These are phyloP conservation scores for Artemisia argyi DNA, from an alignment of 129 eudicot species.

Conservation along the genomic window DNA sequence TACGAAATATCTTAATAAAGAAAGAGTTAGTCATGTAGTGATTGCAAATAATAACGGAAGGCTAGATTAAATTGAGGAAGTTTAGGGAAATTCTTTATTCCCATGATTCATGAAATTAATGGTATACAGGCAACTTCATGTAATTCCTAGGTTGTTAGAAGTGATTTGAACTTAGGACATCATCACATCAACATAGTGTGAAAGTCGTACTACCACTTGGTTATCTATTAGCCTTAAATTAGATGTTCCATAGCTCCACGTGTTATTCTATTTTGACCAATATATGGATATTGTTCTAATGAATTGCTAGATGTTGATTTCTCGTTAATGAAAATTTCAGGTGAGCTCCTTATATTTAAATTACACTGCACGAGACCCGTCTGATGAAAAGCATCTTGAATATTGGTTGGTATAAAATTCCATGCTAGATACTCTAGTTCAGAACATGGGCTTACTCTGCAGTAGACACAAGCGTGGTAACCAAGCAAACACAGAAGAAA, in stretches of 20 bases:
- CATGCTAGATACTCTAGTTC: slow-evolving; percentile 43
- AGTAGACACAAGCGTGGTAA: slow-evolving; percentile 59
- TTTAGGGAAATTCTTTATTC: not conserved
- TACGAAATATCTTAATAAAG: not conserved
- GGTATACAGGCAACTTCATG: not conserved
- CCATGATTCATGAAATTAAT: not conserved
- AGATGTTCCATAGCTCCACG: not conserved
- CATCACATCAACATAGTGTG: slow-evolving; percentile 8
- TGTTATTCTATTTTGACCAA: not conserved
- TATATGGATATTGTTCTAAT: too few relatives aligned
- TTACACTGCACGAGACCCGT: slow-evolving; percentile 6
- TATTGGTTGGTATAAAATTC: slow-evolving; percentile 35
- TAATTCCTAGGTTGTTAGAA: not conserved
- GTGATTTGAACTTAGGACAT: not conserved
- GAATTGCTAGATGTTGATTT: too few relatives aligned
- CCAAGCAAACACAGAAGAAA: slow-evolving; percentile 73
- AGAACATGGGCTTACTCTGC: slow-evolving; percentile 81
- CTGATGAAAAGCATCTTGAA: slow-evolving; percentile 46
- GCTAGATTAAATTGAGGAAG: not conserved
- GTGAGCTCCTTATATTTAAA: slow-evolving; percentile 17
- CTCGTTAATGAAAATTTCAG: slow-evolving; percentile 17
- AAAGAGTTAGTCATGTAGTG: not conserved
- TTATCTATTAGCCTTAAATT: not conserved
- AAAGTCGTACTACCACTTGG: slow-evolving; percentile 2
- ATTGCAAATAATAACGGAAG: not conserved